Conservation (phyloP, 2,329 filamentous ascomycete species). For the Colletotrichum sp. region DNA sequence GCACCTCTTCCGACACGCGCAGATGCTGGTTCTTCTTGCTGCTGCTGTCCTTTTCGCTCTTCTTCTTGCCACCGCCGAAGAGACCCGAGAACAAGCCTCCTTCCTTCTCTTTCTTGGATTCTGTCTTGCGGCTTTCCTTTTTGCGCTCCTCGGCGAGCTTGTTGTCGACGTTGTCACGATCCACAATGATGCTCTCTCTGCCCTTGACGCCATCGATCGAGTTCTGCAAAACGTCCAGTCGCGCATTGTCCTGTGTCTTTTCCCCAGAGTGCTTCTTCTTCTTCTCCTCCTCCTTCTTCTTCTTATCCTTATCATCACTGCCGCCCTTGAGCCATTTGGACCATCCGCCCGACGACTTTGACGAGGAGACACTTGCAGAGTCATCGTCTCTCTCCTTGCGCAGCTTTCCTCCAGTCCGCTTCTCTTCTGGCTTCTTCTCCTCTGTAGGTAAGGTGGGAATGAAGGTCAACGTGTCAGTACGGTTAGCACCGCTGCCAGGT, state of each 20-base stretch:
- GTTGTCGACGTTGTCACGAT: slow-evolving; percentile 74
- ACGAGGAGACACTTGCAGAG: slow-evolving; percentile 58
- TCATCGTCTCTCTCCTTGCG: slow-evolving; percentile 76
- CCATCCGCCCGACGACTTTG: slow-evolving; percentile 76
- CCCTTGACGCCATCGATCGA: slow-evolving; percentile 79
- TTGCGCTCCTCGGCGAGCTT: slow-evolving; percentile 83
- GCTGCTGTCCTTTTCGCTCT: slow-evolving; percentile 74
- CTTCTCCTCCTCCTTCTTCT: slow-evolving; percentile 68
- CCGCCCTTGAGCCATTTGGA: slow-evolving; percentile 89
- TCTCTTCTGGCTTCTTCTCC: slow-evolving; percentile 75
- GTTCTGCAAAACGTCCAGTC: slow-evolving; percentile 84
- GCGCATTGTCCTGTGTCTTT: slow-evolving; percentile 75
- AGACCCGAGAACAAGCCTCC: slow-evolving; percentile 92
- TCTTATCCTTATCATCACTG: slow-evolving; percentile 71
- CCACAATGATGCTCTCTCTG: slow-evolving; percentile 83
- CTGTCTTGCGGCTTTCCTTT: slow-evolving; percentile 80
- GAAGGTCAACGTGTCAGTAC: slow-evolving; percentile 80
- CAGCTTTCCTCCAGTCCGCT: slow-evolving; percentile 48
- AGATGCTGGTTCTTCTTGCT: slow-evolving; percentile 78
- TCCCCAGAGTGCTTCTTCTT: slow-evolving; percentile 65
- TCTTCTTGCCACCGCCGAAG: slow-evolving; percentile 90
- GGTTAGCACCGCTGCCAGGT: slow-evolving; percentile 67
- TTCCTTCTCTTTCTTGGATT: slow-evolving; percentile 89
- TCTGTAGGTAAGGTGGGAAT: slow-evolving; percentile 75
- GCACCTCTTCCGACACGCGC: slow-evolving; percentile 79